Conservation (phyloP, 73 alveolate species). For the Tetrahymena malaccensis region DNA sequence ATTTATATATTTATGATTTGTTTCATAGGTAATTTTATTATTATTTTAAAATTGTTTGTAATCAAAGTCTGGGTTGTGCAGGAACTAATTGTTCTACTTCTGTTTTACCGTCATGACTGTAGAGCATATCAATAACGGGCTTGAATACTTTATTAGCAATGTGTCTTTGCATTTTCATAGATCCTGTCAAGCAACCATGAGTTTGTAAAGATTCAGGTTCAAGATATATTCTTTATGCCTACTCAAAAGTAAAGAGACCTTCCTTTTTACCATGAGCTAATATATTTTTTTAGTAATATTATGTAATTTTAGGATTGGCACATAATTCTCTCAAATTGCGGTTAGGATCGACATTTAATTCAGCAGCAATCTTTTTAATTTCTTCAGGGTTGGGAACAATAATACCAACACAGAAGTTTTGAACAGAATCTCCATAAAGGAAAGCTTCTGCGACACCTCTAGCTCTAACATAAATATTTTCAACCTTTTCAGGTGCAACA, state of each 20-base stretch:
- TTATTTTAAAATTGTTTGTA: background rate
- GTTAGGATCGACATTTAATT: background rate
- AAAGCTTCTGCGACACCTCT: constrained; percentile 66
- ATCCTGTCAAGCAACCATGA: background rate
- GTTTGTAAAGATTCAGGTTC: background rate
- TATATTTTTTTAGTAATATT: background rate
- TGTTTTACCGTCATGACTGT: background rate
- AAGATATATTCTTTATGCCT: background rate
- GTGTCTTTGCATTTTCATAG: constrained; percentile 9
- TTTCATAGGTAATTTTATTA: too few relatives aligned
- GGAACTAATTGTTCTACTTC: background rate
- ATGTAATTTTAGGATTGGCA: background rate
- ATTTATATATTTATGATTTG: too few relatives aligned
- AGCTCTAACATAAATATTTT: constrained; percentile 64
- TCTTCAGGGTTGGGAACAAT: constrained; percentile 70
- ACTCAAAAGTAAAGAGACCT: background rate
- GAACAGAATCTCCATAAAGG: constrained; percentile 86
- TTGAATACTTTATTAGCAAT: background rate
- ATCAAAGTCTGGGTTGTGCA: background rate
- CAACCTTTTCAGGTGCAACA: constrained; percentile 95
- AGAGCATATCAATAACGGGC: background rate
- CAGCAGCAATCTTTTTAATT: constrained; percentile 42
- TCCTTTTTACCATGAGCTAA: constrained; percentile 3
- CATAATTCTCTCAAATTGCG: constrained; percentile 25
- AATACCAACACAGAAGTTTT: constrained; percentile 59